Percentiles rank a stretch among this genome's conserved stretches.
These are phyloP conservation scores for Melaleuca quinquenervia DNA, from an alignment of 345 rosid genomes.

Conservation along the genomic window DNA sequence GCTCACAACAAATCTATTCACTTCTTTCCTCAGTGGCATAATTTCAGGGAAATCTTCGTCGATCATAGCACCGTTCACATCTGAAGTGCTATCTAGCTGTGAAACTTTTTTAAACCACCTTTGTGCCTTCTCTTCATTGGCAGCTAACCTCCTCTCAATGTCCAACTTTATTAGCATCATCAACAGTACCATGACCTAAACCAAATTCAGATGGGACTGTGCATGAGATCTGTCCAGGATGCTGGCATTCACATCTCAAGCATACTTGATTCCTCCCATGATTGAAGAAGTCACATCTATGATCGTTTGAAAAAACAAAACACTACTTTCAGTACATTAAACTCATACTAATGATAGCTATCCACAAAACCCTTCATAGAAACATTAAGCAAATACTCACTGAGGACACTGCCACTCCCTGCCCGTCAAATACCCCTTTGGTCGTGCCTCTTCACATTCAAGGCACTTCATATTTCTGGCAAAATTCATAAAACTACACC, in stretches of 20 bases:
- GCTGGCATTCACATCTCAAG: slow-evolving; percentile 94
- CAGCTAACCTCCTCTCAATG: slow-evolving; percentile 45
- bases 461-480: slow-evolving; percentile 82
- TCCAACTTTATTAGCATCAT: slow-evolving; percentile 20
- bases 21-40: slow-evolving; percentile 94
- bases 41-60: slow-evolving; percentile 91
- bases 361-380: background rate
- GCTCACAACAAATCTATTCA: slow-evolving; percentile 80
- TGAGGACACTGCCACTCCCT: slow-evolving; percentile 98
- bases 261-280: slow-evolving; percentile 66
- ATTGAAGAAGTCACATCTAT: slow-evolving; percentile 80
- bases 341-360: background rate
- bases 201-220: slow-evolving; percentile 14
- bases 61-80: slow-evolving; percentile 37
- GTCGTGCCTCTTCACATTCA: slow-evolving; percentile 79
- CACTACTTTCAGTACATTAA: background rate
- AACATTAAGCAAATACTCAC: slow-evolving; percentile 38
- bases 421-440: slow-evolving; percentile 75
- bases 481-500: slow-evolving; percentile 92
- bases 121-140: slow-evolving; percentile 76
- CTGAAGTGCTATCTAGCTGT: slow-evolving; percentile 42
- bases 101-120: slow-evolving; percentile 72
- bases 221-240: slow-evolving; percentile 31
- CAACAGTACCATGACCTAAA: slow-evolving; percentile 13
- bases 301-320: slow-evolving; percentile 6